phyloP scores from a whole-genome alignment of 23 red algal species.

The Agarophyton chilense region DNA sequence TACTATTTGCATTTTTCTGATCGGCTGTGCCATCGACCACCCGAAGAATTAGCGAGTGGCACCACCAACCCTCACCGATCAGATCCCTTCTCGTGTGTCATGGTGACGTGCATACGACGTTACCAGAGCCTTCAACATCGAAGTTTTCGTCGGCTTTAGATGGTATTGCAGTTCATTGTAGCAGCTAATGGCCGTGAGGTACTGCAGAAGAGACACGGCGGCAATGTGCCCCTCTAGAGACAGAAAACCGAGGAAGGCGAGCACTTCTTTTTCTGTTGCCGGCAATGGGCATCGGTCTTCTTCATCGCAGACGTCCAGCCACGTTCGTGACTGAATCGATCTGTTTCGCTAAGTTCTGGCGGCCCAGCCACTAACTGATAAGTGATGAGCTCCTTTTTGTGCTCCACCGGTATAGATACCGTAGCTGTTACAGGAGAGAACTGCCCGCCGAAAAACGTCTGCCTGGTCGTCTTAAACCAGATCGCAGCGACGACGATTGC shows the following conservation, averaged over 20 bases:
- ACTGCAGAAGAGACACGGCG: neutral
- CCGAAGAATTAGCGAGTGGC: too few relatives aligned
- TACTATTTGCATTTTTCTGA: too few relatives aligned
- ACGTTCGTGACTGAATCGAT: neutral
- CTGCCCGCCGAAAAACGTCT: too few relatives aligned
- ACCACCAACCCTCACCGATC: too few relatives aligned
- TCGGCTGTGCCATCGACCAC: too few relatives aligned
- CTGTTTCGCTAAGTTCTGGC: neutral
- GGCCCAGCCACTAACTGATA: neutral
- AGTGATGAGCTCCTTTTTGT: neutral
- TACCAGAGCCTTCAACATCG: too few relatives aligned
- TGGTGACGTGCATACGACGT: neutral
- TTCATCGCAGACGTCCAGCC: neutral
- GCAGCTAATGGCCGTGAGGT: constrained; percentile 3
- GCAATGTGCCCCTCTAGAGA: neutral
- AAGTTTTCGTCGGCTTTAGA: too few relatives aligned
- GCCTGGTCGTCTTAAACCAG: too few relatives aligned
- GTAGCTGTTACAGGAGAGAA: too few relatives aligned
- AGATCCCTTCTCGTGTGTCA: neutral
- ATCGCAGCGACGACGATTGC: too few relatives aligned
- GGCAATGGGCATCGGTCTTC: neutral
- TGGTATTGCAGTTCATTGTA: neutral
- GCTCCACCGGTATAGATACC: neutral
- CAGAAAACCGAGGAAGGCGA: constrained; percentile 23
- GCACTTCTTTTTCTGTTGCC: neutral